These are phyloP conservation scores for Paraphysoderma sedebokerense DNA, from an alignment of 371 early-diverging fungal species.

Conservation along the genomic window DNA sequence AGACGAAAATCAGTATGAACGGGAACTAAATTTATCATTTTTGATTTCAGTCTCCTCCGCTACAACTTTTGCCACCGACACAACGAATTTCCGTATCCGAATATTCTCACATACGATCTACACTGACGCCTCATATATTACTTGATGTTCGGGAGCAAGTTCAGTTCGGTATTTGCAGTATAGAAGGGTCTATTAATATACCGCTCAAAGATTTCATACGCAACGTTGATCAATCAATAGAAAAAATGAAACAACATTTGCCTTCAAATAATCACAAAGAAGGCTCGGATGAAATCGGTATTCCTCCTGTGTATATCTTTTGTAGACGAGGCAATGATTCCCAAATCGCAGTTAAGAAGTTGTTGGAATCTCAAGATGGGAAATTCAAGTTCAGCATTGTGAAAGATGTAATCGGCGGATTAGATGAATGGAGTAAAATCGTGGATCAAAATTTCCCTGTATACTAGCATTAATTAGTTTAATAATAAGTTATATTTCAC, in stretches of 20 bases:
- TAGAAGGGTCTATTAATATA: slow-evolving; percentile 44
- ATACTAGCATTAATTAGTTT: too few species aligned
- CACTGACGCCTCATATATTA: slow-evolving; percentile 36
- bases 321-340: slow-evolving; percentile 86
- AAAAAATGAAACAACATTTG: slow-evolving; percentile 17
- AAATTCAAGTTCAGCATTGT: slow-evolving; percentile 16
- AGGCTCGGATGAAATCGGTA: background rate
- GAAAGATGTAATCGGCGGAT: slow-evolving; percentile 68
- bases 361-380: slow-evolving; percentile 31
- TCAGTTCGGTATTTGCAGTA: slow-evolving; percentile 63
- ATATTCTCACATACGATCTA: background rate
- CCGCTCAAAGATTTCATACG: slow-evolving; percentile 17
- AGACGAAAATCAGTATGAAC: slow-evolving; percentile 4
- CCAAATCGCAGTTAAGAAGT: slow-evolving; percentile 56
- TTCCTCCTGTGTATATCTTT: slow-evolving; percentile 49
- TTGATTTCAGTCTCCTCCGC: background rate
- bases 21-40: background rate
- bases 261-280: background rate
- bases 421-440: slow-evolving; percentile 49
- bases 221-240: slow-evolving; percentile 17
- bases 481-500: too few species aligned
- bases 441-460: slow-evolving; percentile 69
- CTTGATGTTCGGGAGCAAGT: slow-evolving; percentile 73
- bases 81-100: too few species aligned
- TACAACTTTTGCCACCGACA: too few species aligned